A percentile compares a stretch with the other conserved stretches of the same genome.
These are phyloP conservation scores for Colletotrichum tropicale DNA, from an alignment of 2,329 filamentous ascomycete species.

Conservation along the genomic window DNA sequence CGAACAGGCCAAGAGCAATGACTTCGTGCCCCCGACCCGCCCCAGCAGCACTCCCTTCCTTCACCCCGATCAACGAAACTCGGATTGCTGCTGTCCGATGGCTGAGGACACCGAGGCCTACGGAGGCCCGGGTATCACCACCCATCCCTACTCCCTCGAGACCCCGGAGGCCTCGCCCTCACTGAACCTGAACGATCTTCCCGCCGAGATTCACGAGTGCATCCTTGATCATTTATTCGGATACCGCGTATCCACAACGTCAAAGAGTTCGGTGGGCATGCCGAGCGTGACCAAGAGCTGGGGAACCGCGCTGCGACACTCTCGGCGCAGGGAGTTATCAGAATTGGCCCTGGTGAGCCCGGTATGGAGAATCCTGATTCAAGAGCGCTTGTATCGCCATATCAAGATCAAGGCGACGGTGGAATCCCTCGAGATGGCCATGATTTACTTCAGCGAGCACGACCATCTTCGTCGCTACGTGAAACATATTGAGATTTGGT, in stretches of 20 bases:
- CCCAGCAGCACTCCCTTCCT: conserved; percentile 67
- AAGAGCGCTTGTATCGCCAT: conserved; percentile 75
- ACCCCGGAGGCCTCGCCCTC: conserved; percentile 15
- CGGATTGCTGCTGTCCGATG: conserved; percentile 40
- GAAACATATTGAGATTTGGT: conserved; percentile 78
- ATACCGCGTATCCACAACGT: conserved; percentile 66
- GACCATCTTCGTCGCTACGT: conserved; percentile 67
- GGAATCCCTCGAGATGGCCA: conserved; percentile 63
- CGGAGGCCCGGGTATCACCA: conserved; percentile 28
- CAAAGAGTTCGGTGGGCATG: conserved; percentile 59
- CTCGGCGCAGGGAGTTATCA: conserved; percentile 69
- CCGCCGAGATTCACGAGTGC: conserved; percentile 73
- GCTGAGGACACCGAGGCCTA: conserved; percentile 29
- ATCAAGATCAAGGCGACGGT: conserved; percentile 77
- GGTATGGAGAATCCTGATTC: conserved; percentile 71
- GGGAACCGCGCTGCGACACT: conserved; percentile 70
- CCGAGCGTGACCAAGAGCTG: conserved; percentile 62
- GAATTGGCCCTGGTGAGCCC: conserved; percentile 66
- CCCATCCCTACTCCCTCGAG: conserved; percentile 18
- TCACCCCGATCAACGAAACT: conserved; percentile 54
- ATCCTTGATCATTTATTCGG: conserved; percentile 76
- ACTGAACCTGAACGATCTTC: conserved; percentile 54
- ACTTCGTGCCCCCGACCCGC: conserved; percentile 55
- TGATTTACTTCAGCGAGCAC: conserved; percentile 63
- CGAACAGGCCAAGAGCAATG: conserved; percentile 49